These are phyloP conservation scores for Ogataea methanolica DNA, from an alignment of 805 yeast species.

Conservation along the genomic window DNA sequence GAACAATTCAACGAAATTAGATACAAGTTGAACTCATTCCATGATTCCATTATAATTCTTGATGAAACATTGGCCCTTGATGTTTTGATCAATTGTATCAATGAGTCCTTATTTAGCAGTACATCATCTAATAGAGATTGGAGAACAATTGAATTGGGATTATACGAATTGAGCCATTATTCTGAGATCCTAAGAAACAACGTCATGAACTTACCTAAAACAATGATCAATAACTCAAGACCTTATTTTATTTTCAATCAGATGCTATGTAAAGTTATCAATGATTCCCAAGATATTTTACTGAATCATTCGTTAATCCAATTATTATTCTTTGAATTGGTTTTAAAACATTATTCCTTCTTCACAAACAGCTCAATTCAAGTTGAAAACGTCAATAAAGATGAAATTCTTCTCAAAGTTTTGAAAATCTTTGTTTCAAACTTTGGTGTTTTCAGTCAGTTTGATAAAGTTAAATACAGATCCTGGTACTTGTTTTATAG, in stretches of 20 bases:
- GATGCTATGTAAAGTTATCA: slow-evolving; percentile 46
- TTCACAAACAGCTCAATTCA: slow-evolving; percentile 41
- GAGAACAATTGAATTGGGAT: slow-evolving; percentile 83
- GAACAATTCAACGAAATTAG: slow-evolving; percentile 81
- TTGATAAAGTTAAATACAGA: slow-evolving; percentile 72
- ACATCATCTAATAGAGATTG: slow-evolving; percentile 41
- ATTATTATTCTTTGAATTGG: slow-evolving; percentile 75
- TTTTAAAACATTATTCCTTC: slow-evolving; percentile 71
- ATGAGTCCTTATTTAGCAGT: slow-evolving; percentile 30
- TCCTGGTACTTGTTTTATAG: slow-evolving; percentile 89
- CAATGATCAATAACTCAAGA: slow-evolving; percentile 58
- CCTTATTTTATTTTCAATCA: slow-evolving; percentile 61
- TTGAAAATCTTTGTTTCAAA: slow-evolving; percentile 76
- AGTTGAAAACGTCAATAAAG: slow-evolving; percentile 37
- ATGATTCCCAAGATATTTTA: slow-evolving; percentile 32
- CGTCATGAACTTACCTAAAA: slow-evolving; percentile 64
- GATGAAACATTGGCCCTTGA: slow-evolving; percentile 33
- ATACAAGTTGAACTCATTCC: slow-evolving; percentile 66
- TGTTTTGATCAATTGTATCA: slow-evolving; percentile 42
- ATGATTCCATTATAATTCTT: slow-evolving; percentile 67
- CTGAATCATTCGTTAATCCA: slow-evolving; percentile 81
- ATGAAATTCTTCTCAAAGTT: slow-evolving; percentile 53
- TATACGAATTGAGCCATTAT: slow-evolving; percentile 73
- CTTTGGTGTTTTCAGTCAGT: slow-evolving; percentile 73
- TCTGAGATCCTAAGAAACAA: slow-evolving; percentile 79